Evolutionary conservation across 768 basidiomycete species (phyloP), one percentile per base, ranked within the genome.

Genomic region (Tephrocybe rancida): DNA sequence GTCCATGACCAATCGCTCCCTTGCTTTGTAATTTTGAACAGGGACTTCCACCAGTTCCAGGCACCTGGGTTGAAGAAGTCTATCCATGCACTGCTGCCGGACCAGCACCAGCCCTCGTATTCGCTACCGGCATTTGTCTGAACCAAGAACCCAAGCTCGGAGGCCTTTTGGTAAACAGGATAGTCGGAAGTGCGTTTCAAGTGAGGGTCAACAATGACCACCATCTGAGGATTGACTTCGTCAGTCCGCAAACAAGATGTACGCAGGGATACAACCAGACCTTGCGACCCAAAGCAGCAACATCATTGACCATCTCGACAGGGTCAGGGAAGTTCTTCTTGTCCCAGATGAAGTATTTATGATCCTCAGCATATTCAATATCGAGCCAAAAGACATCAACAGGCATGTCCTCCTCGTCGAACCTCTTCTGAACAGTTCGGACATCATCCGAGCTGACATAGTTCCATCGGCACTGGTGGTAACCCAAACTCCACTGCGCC

Each of bases 71-170:
- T 88, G 83, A 98, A 97, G 73, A 92, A 97, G 66, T 99, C 97
- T 34, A 95, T 87, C 96, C 96, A 99, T 5, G 94, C 90, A 57
- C 88, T 90, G 69, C 88, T 93, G 32, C 97, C 97, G 21, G 92
- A 85, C 97, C 97, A 99, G 71, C 97, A 99, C 95, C 94, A 98
- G 18, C 97, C 97, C 62, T 98, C 95, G 61, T 91, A 95, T 69
- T 96, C 92, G 47, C 84, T 84, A 52, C 88, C 92, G 43, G 85
- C 86, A 35, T 84, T 80, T 27, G 85, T 82, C 70, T 95, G 98
- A 58, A 93, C 85, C 35, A 98, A 82, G 9, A 97, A 68, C 32
- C 78, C 86, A n/a, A 84, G 77, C 3, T 96, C 92, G 19, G 86
- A 84, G 0, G 96, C 93, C 61, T 89, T 79, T 57, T 88, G 79